Conservation (phyloP, 495 filamentous ascomycete genomes). For the Xylaria longipes region DNA sequence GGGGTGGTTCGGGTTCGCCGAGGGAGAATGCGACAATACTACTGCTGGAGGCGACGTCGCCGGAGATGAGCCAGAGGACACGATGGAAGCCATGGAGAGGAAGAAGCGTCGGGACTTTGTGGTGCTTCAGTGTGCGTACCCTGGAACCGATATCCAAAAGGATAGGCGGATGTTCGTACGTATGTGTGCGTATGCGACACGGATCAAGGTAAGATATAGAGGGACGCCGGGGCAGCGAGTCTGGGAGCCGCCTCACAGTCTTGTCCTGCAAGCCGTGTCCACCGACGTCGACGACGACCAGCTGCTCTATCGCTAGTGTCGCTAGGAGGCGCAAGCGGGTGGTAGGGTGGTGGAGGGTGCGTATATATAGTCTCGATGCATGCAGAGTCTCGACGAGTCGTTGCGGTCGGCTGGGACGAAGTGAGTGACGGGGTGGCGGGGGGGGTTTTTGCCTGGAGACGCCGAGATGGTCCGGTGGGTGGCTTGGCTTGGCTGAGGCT, state of each 20-base stretch:
- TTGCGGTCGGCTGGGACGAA: conserved; percentile 20
- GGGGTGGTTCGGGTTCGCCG: conserved; percentile 62
- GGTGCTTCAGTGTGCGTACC: conserved; percentile 40
- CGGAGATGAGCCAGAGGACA: conserved; percentile 64
- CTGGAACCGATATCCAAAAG: conserved; percentile 31
- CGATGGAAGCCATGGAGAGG: conserved; percentile 58
- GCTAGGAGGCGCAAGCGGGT: conserved; percentile 19
- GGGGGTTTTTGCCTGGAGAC: neutral
- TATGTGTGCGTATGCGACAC: conserved; percentile 24
- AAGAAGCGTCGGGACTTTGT: conserved; percentile 30
- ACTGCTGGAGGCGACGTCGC: conserved; percentile 59
- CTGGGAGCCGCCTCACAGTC: conserved; percentile 34
- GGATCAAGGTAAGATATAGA: neutral
- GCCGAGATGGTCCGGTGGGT: conserved; percentile 12
- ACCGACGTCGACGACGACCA: conserved; percentile 21
- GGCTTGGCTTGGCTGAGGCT: conserved; percentile 15
- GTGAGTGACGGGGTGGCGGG: conserved; percentile 12
- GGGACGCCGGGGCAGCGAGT: conserved; percentile 18
- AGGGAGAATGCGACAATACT: conserved; percentile 52
- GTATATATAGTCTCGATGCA: conserved; percentile 24
- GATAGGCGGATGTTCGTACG: conserved; percentile 14
- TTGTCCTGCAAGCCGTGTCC: conserved; percentile 41
- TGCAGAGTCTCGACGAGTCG: neutral
- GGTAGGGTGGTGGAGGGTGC: neutral
- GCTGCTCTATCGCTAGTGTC: conserved; percentile 17